Evolutionary conservation across 192 early-diverging fungal species (phyloP).

Genomic region (Dissophora globulifera): DNA sequence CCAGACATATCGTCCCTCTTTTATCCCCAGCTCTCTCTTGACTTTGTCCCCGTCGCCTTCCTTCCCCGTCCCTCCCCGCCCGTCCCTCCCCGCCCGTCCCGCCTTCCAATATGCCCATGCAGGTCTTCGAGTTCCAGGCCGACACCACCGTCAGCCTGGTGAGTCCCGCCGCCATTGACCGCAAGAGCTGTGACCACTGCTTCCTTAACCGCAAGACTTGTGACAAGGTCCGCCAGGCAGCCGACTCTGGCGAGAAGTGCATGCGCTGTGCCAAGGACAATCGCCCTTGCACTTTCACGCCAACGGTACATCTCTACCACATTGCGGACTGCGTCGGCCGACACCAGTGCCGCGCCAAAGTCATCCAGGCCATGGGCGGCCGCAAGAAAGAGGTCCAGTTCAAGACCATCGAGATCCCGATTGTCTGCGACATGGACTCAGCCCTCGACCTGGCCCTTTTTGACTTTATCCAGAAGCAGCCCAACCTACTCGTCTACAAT

Average conservation of each 20-base stretch:
- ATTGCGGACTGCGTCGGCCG: constrained; percentile 53
- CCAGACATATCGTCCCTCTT: neutral
- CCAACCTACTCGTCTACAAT: constrained; percentile 47
- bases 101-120: constrained; percentile 49
- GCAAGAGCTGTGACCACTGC: constrained; percentile 50
- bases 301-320: constrained; percentile 50
- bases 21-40: neutral
- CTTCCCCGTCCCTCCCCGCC: neutral
- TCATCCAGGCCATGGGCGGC: constrained; percentile 54
- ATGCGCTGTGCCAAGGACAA: constrained; percentile 51
- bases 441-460: constrained; percentile 25
- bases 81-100: neutral
- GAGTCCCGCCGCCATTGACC: constrained; percentile 48
- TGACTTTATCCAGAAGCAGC: constrained; percentile 50
- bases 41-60: neutral
- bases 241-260: constrained; percentile 45
- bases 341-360: constrained; percentile 52
- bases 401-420: constrained; percentile 52
- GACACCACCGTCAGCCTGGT: constrained; percentile 42
- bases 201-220: constrained; percentile 51
- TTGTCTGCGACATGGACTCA: constrained; percentile 48
- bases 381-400: constrained; percentile 45
- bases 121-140: constrained; percentile 52
- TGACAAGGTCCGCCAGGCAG: constrained; percentile 44
- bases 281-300: constrained; percentile 50